A percentile compares a stretch with the other conserved stretches of the same genome.
Evolutionary conservation across 306 rosid genomes (phyloP).

Genomic region (Albizia julibrissin): DNA sequence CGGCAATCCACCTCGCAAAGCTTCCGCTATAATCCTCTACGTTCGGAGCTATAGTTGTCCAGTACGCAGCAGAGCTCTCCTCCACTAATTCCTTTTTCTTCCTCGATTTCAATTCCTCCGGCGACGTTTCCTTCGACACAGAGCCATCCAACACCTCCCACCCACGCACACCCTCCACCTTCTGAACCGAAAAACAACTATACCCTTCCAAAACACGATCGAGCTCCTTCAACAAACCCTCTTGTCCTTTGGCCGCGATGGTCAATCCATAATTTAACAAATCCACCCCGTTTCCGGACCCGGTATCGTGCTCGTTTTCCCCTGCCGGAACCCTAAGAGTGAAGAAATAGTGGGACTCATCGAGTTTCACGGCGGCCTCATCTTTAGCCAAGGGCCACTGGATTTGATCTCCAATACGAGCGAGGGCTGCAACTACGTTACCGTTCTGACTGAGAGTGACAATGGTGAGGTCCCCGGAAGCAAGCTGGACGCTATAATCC

Average conservation of each 20-base stretch:
- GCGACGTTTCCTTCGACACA: constrained; percentile 46
- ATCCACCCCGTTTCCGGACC: constrained; percentile 27
- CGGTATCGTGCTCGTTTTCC: not conserved
- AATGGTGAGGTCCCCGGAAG: constrained; percentile 70
- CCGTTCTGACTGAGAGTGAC: constrained; percentile 48
- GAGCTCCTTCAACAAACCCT: constrained; percentile 47
- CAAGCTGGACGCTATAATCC: constrained; percentile 72
- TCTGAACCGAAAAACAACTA: constrained; percentile 63
- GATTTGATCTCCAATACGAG: constrained; percentile 60
- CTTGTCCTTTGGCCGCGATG: constrained; percentile 61
- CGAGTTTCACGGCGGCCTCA: constrained; percentile 77
- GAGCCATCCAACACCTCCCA: constrained; percentile 66
- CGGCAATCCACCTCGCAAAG: constrained; percentile 70
- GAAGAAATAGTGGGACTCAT: constrained; percentile 78
- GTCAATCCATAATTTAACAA: constrained; percentile 76
- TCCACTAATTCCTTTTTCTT: constrained; percentile 50
- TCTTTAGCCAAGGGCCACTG: constrained; percentile 89
- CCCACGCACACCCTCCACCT: constrained; percentile 39
- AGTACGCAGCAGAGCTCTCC: constrained; percentile 71
- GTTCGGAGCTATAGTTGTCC: constrained; percentile 92
- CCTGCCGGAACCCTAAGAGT: constrained; percentile 49
- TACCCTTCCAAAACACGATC: constrained; percentile 65
- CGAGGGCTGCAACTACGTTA: constrained; percentile 68
- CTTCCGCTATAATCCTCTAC: constrained; percentile 76
- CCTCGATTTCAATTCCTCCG: constrained; percentile 47